Conservation (phyloP, 345 rosid genomes). For the Lepidium africanum region DNA sequence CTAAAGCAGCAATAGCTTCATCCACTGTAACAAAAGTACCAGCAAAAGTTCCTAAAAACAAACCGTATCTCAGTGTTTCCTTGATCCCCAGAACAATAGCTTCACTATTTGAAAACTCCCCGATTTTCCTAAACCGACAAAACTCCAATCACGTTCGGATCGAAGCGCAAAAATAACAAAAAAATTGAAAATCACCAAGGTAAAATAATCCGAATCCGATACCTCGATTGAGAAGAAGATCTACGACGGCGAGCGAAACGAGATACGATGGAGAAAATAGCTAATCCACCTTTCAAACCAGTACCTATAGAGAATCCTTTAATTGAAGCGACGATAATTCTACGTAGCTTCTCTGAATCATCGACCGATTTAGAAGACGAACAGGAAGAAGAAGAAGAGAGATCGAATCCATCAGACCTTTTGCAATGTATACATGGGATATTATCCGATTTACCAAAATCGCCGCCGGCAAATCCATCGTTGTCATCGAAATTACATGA, state of each 20-base stretch:
- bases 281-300: constrained; percentile 90
- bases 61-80: constrained; percentile 86
- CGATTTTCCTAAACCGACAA: constrained; percentile 44
- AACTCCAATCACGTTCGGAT: background rate
- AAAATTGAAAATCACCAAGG: background rate
- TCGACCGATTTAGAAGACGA: constrained; percentile 27
- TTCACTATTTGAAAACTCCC: constrained; percentile 51
- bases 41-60: constrained; percentile 86
- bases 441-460: constrained; percentile 2
- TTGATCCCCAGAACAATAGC: constrained; percentile 59
- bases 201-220: background rate
- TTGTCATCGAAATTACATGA: constrained; percentile 16
- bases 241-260: constrained; percentile 58
- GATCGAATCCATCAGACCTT: constrained; percentile 25
- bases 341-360: constrained; percentile 61
- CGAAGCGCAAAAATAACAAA: background rate
- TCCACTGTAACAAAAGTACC: constrained; percentile 83
- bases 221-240: constrained; percentile 40
- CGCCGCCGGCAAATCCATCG: constrained; percentile 22
- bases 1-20: constrained; percentile 60
- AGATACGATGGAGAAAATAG: constrained; percentile 66
- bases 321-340: constrained; percentile 54
- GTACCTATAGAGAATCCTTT: constrained; percentile 94
- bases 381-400: constrained; percentile 24
- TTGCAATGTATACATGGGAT: constrained; percentile 34